Percentiles rank a stretch among this genome's conserved stretches.
phyloP scores from a whole-genome alignment of 208 protist genomes.

The Leishmania arabica region DNA sequence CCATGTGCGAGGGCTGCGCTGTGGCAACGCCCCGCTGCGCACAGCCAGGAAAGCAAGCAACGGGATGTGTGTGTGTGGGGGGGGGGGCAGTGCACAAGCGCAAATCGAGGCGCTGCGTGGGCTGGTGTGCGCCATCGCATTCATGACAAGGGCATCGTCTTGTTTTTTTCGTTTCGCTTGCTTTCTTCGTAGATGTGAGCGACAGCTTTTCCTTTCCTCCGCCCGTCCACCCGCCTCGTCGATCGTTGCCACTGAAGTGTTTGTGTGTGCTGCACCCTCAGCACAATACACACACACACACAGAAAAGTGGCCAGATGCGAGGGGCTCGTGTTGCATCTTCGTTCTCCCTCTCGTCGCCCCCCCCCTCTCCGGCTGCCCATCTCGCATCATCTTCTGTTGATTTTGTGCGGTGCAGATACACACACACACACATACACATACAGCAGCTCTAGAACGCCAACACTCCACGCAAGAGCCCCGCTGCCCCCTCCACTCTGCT shows the following conservation, averaged over 20 bases:
- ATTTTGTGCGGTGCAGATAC: not conserved
- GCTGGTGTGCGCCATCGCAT: not conserved
- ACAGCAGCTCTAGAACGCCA: slow-evolving; percentile 2
- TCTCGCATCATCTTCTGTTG: not conserved
- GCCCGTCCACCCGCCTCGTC: not conserved
- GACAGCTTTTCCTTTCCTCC: too few relatives aligned
- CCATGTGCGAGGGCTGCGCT: not conserved
- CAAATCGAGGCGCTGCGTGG: not conserved
- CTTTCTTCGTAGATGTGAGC: not conserved
- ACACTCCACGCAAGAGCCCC: not conserved
- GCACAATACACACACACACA: too few relatives aligned
- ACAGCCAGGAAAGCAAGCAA: not conserved
- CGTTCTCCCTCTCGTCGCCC: not conserved
- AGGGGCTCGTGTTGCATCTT: not conserved
- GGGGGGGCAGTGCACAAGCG: not conserved
- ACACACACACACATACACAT: slow-evolving; percentile 8
- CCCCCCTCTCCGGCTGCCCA: not conserved
- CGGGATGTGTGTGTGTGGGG: not conserved
- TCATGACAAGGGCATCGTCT: not conserved
- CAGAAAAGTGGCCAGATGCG: too few relatives aligned
- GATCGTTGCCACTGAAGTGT: not conserved
- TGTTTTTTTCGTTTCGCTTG: not conserved
- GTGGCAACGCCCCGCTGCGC: not conserved
- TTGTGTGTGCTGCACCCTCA: not conserved
- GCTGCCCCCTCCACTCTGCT: not conserved